phyloP scores from a whole-genome alignment of 1,284 basidiomycete genomes.

The Fomitopsis betulina region DNA sequence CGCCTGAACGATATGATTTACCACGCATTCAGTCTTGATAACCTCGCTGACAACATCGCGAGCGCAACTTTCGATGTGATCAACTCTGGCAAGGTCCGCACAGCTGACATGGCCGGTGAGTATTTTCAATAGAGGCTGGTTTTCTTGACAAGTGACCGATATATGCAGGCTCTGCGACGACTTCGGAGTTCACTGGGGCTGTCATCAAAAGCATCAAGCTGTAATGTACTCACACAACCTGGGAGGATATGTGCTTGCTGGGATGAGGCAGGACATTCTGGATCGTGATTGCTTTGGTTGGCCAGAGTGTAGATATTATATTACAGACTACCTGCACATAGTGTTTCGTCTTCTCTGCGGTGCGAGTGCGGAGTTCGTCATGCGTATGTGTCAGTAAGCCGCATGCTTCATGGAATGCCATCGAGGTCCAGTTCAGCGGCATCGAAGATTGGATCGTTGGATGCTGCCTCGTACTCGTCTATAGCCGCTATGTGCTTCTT shows the following conservation, averaged over 20 bases:
- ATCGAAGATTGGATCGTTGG: conserved; percentile 45
- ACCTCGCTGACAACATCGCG: conserved; percentile 94
- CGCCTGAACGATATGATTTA: background rate
- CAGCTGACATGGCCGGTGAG: conserved; percentile 94
- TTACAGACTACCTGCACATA: conserved; percentile 19
- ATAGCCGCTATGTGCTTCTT: conserved; percentile 40
- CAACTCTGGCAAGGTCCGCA: conserved; percentile 84
- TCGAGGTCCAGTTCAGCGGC: conserved; percentile 35
- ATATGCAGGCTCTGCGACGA: conserved; percentile 71
- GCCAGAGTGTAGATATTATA: conserved; percentile 19
- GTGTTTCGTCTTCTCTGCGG: background rate
- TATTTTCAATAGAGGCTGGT: conserved; percentile 11
- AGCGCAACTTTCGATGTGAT: conserved; percentile 93
- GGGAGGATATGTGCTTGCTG: conserved; percentile 4
- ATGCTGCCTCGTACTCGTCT: conserved; percentile 48
- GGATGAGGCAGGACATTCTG: conserved; percentile 7
- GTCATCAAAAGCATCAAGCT: conserved; percentile 68
- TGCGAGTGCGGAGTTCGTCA: background rate
- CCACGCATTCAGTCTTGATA: conserved; percentile 64
- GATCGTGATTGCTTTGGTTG: conserved; percentile 13
- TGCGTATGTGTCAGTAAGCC: background rate
- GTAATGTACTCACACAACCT: conserved; percentile 6
- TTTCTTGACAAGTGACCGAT: background rate
- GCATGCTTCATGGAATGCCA: conserved; percentile 3
- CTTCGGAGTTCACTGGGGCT: conserved; percentile 89